phyloP scores from a whole-genome alignment of 2,329 filamentous ascomycete genomes.

The Fusarium sp. region DNA sequence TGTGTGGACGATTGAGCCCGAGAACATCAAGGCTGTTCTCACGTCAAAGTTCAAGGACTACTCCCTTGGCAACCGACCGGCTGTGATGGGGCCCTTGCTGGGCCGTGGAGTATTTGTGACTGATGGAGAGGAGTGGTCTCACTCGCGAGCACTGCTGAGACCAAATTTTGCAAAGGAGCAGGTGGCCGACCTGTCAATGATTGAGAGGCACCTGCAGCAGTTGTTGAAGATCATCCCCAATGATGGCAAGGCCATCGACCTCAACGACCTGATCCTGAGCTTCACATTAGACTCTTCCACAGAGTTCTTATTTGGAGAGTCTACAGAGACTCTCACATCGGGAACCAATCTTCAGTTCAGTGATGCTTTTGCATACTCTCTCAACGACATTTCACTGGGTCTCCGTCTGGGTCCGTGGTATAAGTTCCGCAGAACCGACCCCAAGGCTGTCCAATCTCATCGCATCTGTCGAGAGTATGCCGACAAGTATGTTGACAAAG shows the following conservation, averaged over 20 bases:
- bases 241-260: constrained; percentile 4
- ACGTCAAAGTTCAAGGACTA: constrained; percentile 19
- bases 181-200: constrained; percentile 5
- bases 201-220: constrained; percentile 3
- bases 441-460: not conserved
- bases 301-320: constrained; percentile 15
- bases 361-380: not conserved
- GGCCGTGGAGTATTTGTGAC: constrained; percentile 9
- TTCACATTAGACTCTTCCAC: constrained; percentile 15
- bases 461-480: not conserved
- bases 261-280: constrained; percentile 1
- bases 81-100: not conserved
- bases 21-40: constrained; percentile 18
- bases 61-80: not conserved
- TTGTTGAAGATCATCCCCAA: not conserved
- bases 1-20: not conserved
- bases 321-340: not conserved
- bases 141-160: constrained; percentile 10
- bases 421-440: not conserved
- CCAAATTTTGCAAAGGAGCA: constrained; percentile 10
- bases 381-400: not conserved
- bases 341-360: not conserved
- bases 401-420: no score
- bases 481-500: constrained; percentile 10
- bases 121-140: constrained; percentile 14